Base-by-base conservation (phyloP, 2,329 filamentous ascomycete species). In the Decorospora gaudefroyi region DNA sequence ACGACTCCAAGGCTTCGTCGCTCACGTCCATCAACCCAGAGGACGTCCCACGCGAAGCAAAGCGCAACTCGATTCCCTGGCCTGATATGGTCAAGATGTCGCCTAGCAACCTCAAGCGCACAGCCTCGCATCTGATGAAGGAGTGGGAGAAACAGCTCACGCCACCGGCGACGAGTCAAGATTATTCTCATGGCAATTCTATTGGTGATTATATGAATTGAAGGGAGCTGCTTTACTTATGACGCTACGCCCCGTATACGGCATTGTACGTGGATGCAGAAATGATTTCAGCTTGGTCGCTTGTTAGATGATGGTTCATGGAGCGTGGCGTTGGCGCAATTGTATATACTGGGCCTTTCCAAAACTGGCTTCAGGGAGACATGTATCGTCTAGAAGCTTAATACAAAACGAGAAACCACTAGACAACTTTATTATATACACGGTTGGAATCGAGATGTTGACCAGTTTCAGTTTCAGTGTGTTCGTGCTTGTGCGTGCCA, bases 71-170 rank as follows among this genome's bases (percentile, higher is more conserved):
- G 2, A 69, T 78, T 6, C 73, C 87, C 18, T 89, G 88, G 73
- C 84, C 85, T 34, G 80, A 86, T 33, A 78, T 95, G 42, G 85
- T 84, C 64, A 84, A 85, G 53, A 73, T 90, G 28, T 81, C 83
- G 6, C 87, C 90, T 0, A 84, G 83, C 56, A 90, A 89, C 59
- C 74, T 96, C 57, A 88, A 90, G 66, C 81, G 84, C 25, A 92
- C 88, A 1, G 88, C 91, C n/a, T 87, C 85, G 23, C 87, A 86
- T 51, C 77, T 96, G 44, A 90, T 96, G 83, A 87, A 85, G 53
- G 90, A 96, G 65, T 95, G 90, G 88, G 92, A 97, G 74, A 88
- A 84, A 69, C 88, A 82, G 55, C 74, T 91, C 10, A 83, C 80
- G 2, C 77, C 82, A 6, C 64, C 68, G 54, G 63, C 67, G 12